These are phyloP conservation scores for Rhodotorula babjevae DNA, from an alignment of 768 basidiomycete genomes.

Conservation along the genomic window DNA sequence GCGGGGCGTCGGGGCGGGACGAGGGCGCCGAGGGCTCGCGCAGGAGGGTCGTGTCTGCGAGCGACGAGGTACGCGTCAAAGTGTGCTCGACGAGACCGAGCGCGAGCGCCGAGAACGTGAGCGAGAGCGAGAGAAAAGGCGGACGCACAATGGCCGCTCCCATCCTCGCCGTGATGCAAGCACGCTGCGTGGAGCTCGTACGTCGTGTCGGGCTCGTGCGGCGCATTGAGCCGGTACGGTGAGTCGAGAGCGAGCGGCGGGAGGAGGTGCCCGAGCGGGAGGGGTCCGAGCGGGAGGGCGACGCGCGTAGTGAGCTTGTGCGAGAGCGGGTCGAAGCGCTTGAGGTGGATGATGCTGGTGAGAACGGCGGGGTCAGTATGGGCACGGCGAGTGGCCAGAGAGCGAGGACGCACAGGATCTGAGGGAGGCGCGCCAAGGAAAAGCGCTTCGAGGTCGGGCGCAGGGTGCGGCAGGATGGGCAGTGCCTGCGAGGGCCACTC, in stretches of 20 bases:
- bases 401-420: slow-evolving; percentile 56
- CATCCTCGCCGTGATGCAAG: slow-evolving; percentile 71
- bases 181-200: slow-evolving; percentile 91
- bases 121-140: background rate
- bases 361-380: background rate
- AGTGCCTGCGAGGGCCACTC: slow-evolving; percentile 51
- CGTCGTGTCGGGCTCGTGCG: slow-evolving; percentile 16
- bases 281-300: slow-evolving; percentile 79
- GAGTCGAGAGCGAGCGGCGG: slow-evolving; percentile 52
- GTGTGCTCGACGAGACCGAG: too few relatives aligned
- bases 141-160: slow-evolving; percentile 76
- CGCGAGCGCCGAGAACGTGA: too few relatives aligned
- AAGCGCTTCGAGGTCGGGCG: slow-evolving; percentile 39
- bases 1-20: background rate
- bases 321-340: slow-evolving; percentile 82
- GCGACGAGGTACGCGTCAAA: background rate
- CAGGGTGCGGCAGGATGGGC: slow-evolving; percentile 74
- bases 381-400: slow-evolving; percentile 9
- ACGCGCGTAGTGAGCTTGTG: slow-evolving; percentile 90
- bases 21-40: slow-evolving; percentile 61
- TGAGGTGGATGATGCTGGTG: slow-evolving; percentile 66
- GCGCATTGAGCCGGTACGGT: background rate
- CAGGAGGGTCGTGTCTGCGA: slow-evolving; percentile 83
- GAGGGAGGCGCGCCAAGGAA: slow-evolving; percentile 75
- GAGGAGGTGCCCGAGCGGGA: slow-evolving; percentile 85